Base-by-base conservation (phyloP, 192 early-diverging fungal genomes). In the Coemansia sp. region DNA sequence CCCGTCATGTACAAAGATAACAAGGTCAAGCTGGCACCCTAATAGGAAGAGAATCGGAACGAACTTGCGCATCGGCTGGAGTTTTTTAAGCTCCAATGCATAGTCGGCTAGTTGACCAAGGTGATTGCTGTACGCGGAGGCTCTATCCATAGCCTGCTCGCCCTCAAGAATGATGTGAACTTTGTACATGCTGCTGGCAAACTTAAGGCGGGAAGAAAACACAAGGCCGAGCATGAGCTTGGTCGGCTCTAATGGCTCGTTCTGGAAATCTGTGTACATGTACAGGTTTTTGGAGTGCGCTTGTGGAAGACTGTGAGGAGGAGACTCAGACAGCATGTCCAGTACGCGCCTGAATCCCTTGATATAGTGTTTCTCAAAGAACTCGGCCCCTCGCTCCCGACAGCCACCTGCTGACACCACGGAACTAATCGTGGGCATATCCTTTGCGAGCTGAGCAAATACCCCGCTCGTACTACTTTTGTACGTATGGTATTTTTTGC, bases 11-110 rank as follows among this genome's bases (percentile, higher is more conserved):
- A 50, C 21, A 57, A 78, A 71, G 14, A 69, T 23, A 11, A 78
- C 24, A 1, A 78, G 51, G 1, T 16, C 6, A 9, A 61, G 9
- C 9, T 73, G 21, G 9, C n/a, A n/a, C n/a, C n/a, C n/a, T 18
- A 66, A 66, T 3, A 72, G 45, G 14, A 65, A 58, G 0, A 74
- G 40, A 0, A 68, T 35, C 2, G 58, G 66, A 9, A 50, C 71
- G 55, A 68, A 74, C 14, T 48, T 56, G 9, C 71, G 61, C 20
- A 60, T 68, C 0, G 59, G 57, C 31, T 74, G 66, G 9, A n/a
- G n/a, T n/a, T n/a, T n/a, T n/a, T n/a, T n/a, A n/a, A n/a, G n/a
- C n/a, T n/a, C n/a, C n/a, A n/a, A n/a, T n/a, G n/a, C n/a, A n/a
- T n/a, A n/a, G n/a, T n/a, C n/a, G n/a, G n/a, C n/a, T n/a, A n/a